phyloP scores from a whole-genome alignment of 2,329 filamentous ascomycete genomes.

The Penicillium digitatum region DNA sequence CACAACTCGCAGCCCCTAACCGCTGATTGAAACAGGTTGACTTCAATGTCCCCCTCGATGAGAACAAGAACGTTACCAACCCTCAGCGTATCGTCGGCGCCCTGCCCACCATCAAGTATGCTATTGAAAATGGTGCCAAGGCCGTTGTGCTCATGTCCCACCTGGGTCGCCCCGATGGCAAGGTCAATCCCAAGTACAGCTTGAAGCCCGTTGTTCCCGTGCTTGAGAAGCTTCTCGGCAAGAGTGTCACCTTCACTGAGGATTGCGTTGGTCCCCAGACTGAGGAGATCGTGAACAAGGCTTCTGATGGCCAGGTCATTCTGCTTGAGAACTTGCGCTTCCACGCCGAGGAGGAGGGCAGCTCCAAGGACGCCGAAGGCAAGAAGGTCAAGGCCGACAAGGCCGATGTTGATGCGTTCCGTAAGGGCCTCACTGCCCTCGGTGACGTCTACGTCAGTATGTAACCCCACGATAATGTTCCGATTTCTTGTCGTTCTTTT shows the following conservation, averaged over 20 bases:
- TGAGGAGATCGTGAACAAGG: slow-evolving; percentile 82
- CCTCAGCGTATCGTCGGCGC: slow-evolving; percentile 97
- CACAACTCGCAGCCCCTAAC: slow-evolving; percentile 1
- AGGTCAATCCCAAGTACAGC: slow-evolving; percentile 87
- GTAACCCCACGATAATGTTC: slow-evolving; percentile 31
- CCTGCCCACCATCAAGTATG: slow-evolving; percentile 91
- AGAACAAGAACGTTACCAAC: slow-evolving; percentile 92
- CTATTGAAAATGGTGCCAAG: slow-evolving; percentile 84
- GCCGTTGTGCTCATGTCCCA: slow-evolving; percentile 97
- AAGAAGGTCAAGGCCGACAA: slow-evolving; percentile 99
- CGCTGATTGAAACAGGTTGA: slow-evolving; percentile 65
- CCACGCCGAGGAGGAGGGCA: slow-evolving; percentile 97
- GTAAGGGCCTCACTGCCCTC: slow-evolving; percentile 88
- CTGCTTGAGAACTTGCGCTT: slow-evolving; percentile 97
- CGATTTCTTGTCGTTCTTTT: not conserved
- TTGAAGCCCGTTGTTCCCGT: slow-evolving; percentile 86
- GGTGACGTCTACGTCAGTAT: slow-evolving; percentile 95
- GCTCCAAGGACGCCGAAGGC: slow-evolving; percentile 84
- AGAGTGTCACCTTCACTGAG: slow-evolving; percentile 79
- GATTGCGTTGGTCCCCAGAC: slow-evolving; percentile 88
- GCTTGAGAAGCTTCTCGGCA: slow-evolving; percentile 83
- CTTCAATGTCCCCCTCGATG: slow-evolving; percentile 98
- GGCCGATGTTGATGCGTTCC: slow-evolving; percentile 84
- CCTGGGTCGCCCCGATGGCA: slow-evolving; percentile 90
- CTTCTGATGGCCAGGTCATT: slow-evolving; percentile 74